Percentiles rank a stretch among this genome's conserved stretches.
Evolutionary conservation across 345 rosid genomes (phyloP).

Genomic region (Eucalyptus erythrocorys): DNA sequence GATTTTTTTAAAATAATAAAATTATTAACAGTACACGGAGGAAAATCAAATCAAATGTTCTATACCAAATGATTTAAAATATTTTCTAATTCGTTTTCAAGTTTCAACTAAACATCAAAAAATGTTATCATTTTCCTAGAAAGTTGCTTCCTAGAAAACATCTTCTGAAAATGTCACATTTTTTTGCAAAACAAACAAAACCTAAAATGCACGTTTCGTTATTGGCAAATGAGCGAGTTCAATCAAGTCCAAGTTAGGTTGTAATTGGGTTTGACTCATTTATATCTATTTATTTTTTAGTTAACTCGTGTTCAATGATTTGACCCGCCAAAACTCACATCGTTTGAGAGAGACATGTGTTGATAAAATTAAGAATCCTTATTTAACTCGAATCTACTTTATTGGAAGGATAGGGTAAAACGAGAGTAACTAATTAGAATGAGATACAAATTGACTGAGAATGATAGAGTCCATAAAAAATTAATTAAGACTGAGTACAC

Average conservation of each 20-base stretch:
- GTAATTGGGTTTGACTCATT: neutral
- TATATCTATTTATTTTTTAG: neutral
- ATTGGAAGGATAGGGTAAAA: neutral
- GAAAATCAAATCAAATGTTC: no score
- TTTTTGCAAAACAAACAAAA: no score
- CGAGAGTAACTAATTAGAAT: neutral
- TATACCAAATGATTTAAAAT: no score
- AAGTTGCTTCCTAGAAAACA: no score
- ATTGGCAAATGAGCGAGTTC: neutral
- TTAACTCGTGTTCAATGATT: neutral
- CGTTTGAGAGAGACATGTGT: rapidly evolving
- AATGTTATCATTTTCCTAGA: no score
- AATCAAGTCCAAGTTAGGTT: neutral
- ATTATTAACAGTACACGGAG: no score
- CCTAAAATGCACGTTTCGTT: neutral
- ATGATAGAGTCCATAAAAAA: neutral
- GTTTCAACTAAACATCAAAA: no score
- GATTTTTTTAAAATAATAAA: no score
- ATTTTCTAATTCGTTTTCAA: no score
- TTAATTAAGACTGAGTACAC: neutral
- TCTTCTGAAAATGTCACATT: no score
- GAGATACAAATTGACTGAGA: neutral
- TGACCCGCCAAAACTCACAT: neutral
- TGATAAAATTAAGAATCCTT: neutral
- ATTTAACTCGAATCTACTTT: neutral